Evolutionary conservation across 768 basidiomycete species (phyloP).

Genomic region (Russula earlei): DNA sequence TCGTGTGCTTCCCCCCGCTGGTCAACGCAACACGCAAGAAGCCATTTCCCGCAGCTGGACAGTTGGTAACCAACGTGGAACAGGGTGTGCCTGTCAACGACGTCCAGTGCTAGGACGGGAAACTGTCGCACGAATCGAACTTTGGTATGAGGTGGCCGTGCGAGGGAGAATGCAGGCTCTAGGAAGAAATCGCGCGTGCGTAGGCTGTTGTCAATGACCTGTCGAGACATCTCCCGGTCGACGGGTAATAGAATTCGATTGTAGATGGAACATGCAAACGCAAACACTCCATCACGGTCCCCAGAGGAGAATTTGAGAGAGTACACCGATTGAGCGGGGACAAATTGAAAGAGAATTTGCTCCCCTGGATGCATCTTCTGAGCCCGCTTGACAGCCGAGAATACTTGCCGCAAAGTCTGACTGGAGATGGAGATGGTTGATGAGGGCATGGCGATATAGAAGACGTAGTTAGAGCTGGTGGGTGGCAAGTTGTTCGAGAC

Average conservation of each 20-base stretch:
- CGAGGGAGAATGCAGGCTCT: slow-evolving; percentile 56
- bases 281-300: slow-evolving; percentile 34
- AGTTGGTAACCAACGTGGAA: slow-evolving; percentile 70
- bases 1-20: slow-evolving; percentile 71
- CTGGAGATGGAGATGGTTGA: slow-evolving; percentile 55
- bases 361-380: slow-evolving; percentile 36
- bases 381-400: slow-evolving; percentile 52
- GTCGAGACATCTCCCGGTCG: slow-evolving; percentile 50
- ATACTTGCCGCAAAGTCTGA: slow-evolving; percentile 56
- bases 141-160: slow-evolving; percentile 33
- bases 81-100: slow-evolving; percentile 48
- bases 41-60: slow-evolving; percentile 64
- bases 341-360: slow-evolving; percentile 59
- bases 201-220: slow-evolving; percentile 33
- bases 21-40: slow-evolving; percentile 65
- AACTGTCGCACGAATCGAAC: slow-evolving; percentile 34
- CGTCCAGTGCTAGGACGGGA: slow-evolving; percentile 37
- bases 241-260: slow-evolving; percentile 56
- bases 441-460: slow-evolving; percentile 62
- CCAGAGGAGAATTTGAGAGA: slow-evolving; percentile 38
- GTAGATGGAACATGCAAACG: slow-evolving; percentile 57
- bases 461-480: slow-evolving; percentile 38
- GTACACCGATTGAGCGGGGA: slow-evolving; percentile 55
- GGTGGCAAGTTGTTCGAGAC: slow-evolving; percentile 33
- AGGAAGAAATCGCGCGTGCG: slow-evolving; percentile 44